Evolutionary conservation across 2,329 filamentous ascomycete species (phyloP).

Genomic region (Apiospora marii): DNA sequence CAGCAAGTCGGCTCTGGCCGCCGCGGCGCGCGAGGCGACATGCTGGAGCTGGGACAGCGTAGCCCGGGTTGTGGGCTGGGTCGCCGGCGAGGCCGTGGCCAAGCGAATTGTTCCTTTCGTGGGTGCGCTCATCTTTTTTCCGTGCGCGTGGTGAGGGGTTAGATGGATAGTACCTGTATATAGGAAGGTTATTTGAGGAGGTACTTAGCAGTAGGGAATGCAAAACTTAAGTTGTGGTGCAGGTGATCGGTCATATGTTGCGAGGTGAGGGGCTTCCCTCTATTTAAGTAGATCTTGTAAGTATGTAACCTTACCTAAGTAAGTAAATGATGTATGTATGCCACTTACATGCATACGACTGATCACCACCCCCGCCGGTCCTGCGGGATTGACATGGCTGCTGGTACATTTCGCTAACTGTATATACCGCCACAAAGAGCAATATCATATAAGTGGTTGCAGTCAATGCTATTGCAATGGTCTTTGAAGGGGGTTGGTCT

Average conservation of each 20-base stretch:
- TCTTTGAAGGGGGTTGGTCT: background rate
- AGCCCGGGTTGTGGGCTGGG: conserved; percentile 56
- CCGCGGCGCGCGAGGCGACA: conserved; percentile 70
- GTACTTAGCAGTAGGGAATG: background rate
- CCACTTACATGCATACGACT: background rate
- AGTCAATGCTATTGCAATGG: background rate
- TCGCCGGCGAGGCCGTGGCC: conserved; percentile 63
- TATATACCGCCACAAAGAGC: background rate
- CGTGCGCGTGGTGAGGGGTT: background rate
- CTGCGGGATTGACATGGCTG: background rate
- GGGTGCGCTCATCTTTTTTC: background rate
- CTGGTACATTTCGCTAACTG: background rate
- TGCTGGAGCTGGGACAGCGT: conserved; percentile 73
- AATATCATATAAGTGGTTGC: background rate
- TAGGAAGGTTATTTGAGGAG: too few relatives aligned
- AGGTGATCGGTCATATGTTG: background rate
- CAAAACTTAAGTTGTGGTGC: background rate
- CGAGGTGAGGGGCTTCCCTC: conserved; percentile 4
- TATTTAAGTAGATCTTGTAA: background rate
- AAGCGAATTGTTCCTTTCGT: conserved; percentile 52
- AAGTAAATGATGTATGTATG: conserved; percentile 17
- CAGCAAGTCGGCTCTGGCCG: conserved; percentile 67
- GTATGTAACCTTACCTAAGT: background rate
- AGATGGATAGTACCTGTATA: background rate
- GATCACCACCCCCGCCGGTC: background rate